Evolutionary conservation across 805 yeast genomes (phyloP).

Genomic region (Lipomyces oligophaga): DNA sequence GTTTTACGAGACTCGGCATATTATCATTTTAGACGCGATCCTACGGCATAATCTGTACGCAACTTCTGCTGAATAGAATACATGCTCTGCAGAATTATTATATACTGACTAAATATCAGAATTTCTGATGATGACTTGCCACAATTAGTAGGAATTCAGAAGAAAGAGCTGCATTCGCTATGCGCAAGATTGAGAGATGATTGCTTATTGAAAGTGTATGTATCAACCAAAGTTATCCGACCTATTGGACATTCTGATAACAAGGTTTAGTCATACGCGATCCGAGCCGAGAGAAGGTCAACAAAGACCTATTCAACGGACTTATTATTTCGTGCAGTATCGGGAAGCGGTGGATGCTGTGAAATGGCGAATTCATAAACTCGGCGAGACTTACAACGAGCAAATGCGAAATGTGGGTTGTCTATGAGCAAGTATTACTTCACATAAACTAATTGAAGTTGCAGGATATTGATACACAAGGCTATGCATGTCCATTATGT

Average conservation of each 20-base stretch:
- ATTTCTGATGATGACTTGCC: slow-evolving; percentile 88
- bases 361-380: slow-evolving; percentile 91
- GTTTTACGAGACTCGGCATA: slow-evolving; percentile 79
- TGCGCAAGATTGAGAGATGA: slow-evolving; percentile 83
- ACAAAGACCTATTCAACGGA: slow-evolving; percentile 63
- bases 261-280: slow-evolving; percentile 24
- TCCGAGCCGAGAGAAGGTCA: slow-evolving; percentile 50
- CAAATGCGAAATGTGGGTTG: slow-evolving; percentile 58
- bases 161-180: slow-evolving; percentile 78
- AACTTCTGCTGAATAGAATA: neutral
- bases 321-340: slow-evolving; percentile 80
- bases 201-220: slow-evolving; percentile 64
- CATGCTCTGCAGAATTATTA: neutral
- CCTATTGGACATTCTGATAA: neutral
- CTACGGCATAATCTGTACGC: slow-evolving; percentile 72
- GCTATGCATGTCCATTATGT: slow-evolving; percentile 86
- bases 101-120: slow-evolving; percentile 4
- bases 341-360: slow-evolving; percentile 94
- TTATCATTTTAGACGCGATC: slow-evolving; percentile 81
- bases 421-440: neutral
- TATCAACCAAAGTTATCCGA: slow-evolving; percentile 43
- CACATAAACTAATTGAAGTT: neutral
- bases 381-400: slow-evolving; percentile 73
- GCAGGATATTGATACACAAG: slow-evolving; percentile 79
- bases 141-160: slow-evolving; percentile 72